Percentiles rank a stretch among this genome's conserved stretches.
Conservation (phyloP, 2,329 filamentous ascomycete genomes). For the Fusarium sp. region DNA sequence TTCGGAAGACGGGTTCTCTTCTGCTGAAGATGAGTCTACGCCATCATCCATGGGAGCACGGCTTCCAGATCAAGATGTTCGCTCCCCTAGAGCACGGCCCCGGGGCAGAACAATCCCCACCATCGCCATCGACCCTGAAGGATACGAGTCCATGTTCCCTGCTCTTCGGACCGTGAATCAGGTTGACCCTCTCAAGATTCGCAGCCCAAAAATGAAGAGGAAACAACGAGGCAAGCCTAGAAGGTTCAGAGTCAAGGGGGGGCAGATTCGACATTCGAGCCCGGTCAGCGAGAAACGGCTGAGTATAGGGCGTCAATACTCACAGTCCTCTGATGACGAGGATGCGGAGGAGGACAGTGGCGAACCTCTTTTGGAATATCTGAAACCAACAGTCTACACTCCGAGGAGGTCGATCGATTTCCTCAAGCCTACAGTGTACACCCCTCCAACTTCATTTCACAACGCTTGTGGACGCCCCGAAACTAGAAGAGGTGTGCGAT, state of each 20-base stretch:
- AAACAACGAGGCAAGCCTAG: not conserved
- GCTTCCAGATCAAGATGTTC: slow-evolving; percentile 1
- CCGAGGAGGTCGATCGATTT: slow-evolving; percentile 25
- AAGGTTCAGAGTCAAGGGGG: not conserved
- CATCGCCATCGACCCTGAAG: slow-evolving; percentile 36
- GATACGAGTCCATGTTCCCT: slow-evolving; percentile 46
- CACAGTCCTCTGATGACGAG: not conserved
- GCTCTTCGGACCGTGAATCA: slow-evolving; percentile 24
- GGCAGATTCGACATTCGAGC: not conserved
- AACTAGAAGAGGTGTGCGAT: not conserved
- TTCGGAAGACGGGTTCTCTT: slow-evolving; percentile 11
- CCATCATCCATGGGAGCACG: slow-evolving; percentile 10
- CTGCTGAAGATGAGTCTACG: slow-evolving; percentile 2
- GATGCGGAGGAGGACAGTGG: not conserved
- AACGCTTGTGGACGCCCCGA: not conserved
- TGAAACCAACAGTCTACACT: slow-evolving; percentile 32
- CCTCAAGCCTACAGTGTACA: slow-evolving; percentile 30
- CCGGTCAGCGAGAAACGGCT: not conserved
- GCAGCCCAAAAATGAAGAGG: not conserved
- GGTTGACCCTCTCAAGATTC: slow-evolving; percentile 4
- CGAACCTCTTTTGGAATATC: slow-evolving; percentile 7
- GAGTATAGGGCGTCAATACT: not conserved
- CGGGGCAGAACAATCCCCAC: not conserved
- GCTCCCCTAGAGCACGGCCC: not conserved
- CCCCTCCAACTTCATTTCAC: slow-evolving; percentile 29